Evolutionary conservation across 2,329 filamentous ascomycete genomes (phyloP), one percentile per base, ranked within the genome.

Genomic region (Cryphonectria naterciae): DNA sequence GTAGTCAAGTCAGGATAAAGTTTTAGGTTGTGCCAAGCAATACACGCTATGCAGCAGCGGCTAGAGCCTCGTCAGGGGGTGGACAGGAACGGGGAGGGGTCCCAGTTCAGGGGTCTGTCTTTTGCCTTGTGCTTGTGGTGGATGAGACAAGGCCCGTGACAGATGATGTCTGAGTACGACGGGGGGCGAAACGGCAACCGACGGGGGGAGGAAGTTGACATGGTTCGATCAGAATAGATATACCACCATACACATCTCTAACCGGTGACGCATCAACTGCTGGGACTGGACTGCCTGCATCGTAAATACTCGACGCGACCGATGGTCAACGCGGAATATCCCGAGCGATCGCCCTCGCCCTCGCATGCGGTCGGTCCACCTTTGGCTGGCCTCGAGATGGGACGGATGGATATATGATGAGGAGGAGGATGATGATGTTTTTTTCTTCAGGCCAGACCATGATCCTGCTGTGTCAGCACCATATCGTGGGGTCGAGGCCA

Each of bases 101-200:
- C 46, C 22, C 6, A 22, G 46, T n/a, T n/a, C 46, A 49, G 46
- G 46, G 46, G 46, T 46, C 43, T 46, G 46, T n/a, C 46, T 3
- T 5, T 15, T 13, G 13, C 61, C 13, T 32, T 22, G 49, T 19
- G 54, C 28, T 35, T 54, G 60, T 43, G 62, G 35, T 49, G 35
- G 46, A 65, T 73, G 70, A 72, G 70, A 72, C 70, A 65, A 52
- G 70, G 67, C 68, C 68, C 68, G 70, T 67, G 70, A 72, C 70
- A 61, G 66, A 61, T 70, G 41, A 56, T 71, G 72, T 73, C 66
- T 64, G 70, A 73, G 72, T 60, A 43, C 56, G 63, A 41, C 56
- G 65, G 68, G 68, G 65, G 68, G 65, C 65, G 71, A 72, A 70
- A 72, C 63, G 25, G 49, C 2, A 15, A n/a, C 25, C 32, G 32